phyloP scores from a whole-genome alignment of 2,329 filamentous ascomycete genomes.

The Pseudogymnoascus sp. region DNA sequence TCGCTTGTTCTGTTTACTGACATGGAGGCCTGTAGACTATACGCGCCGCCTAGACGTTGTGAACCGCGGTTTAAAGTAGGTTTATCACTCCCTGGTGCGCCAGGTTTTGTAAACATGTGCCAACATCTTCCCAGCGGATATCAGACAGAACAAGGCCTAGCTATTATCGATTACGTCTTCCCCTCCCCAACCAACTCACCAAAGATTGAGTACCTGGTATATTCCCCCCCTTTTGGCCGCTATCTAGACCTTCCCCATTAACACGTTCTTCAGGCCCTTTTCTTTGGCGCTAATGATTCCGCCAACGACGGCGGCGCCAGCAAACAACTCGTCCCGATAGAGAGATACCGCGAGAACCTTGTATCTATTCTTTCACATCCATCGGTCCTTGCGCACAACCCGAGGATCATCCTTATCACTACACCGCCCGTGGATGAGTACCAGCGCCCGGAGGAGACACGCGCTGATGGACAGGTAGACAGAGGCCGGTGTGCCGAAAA shows the following conservation, averaged over 20 bases:
- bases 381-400: slow-evolving; percentile 58
- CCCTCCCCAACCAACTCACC: slow-evolving; percentile 51
- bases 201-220: slow-evolving; percentile 60
- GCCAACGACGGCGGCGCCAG: slow-evolving; percentile 55
- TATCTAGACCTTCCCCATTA: not conserved
- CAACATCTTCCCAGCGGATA: slow-evolving; percentile 50
- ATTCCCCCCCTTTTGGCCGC: slow-evolving; percentile 21
- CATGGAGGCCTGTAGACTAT: slow-evolving; percentile 48
- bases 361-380: slow-evolving; percentile 65
- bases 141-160: slow-evolving; percentile 67
- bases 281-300: slow-evolving; percentile 89
- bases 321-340: slow-evolving; percentile 67
- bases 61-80: slow-evolving; percentile 70
- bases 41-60: slow-evolving; percentile 74
- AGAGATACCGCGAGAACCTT: slow-evolving; percentile 66
- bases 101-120: not conserved
- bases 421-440: slow-evolving; percentile 76
- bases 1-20: not conserved
- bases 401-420: slow-evolving; percentile 68
- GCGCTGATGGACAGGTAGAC: slow-evolving; percentile 38
- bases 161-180: slow-evolving; percentile 62
- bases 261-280: slow-evolving; percentile 39
- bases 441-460: slow-evolving; percentile 42
- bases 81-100: slow-evolving; percentile 13
- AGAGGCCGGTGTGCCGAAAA: slow-evolving; percentile 38